Evolutionary conservation across 208 protist species (phyloP).

Genomic region (Naegleria lovaniensis): DNA sequence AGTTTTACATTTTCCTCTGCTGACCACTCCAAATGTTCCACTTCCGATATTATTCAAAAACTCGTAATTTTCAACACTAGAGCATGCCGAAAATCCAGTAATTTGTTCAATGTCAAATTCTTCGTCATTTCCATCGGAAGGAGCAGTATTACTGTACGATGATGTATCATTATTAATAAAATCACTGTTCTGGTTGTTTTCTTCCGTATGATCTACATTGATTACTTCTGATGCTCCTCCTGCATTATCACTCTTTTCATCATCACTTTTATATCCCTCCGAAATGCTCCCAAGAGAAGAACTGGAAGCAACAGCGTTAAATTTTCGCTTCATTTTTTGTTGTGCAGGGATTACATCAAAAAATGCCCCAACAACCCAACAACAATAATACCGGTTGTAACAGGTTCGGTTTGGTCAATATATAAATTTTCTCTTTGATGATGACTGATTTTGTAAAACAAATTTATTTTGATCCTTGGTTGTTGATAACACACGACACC

Average conservation of each 20-base stretch:
- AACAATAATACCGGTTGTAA: background rate
- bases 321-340: background rate
- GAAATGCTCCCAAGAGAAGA: background rate
- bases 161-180: too few relatives aligned
- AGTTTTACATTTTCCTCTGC: constrained; percentile 8
- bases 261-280: background rate
- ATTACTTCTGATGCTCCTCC: background rate
- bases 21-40: constrained; percentile 15
- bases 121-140: background rate
- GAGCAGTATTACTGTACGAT: background rate
- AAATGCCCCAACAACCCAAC: background rate
- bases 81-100: background rate
- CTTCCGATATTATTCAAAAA: background rate
- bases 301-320: background rate
- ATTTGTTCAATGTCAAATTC: background rate
- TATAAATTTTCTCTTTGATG: too few relatives aligned
- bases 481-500: too few relatives aligned
- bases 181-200: background rate
- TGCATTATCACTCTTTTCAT: background rate
- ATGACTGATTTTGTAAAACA: too few relatives aligned
- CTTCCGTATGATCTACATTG: background rate
- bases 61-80: constrained; percentile 10
- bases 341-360: too few relatives aligned
- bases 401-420: background rate
- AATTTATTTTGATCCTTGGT: too few relatives aligned